phyloP scores from a whole-genome alignment of 2,329 filamentous ascomycete species.

The Whalleya microplaca region DNA sequence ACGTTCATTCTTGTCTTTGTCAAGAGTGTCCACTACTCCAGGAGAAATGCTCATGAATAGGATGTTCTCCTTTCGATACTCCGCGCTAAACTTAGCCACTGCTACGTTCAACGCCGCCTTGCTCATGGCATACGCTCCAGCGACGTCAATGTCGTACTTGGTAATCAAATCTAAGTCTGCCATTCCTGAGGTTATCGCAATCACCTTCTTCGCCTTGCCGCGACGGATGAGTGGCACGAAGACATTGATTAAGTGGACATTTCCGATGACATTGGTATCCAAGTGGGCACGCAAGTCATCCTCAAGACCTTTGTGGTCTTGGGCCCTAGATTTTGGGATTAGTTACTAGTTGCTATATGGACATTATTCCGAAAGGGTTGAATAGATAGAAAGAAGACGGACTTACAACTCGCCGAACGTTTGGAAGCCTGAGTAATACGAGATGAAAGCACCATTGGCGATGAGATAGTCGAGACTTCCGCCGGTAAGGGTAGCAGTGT shows the following conservation, averaged over 20 bases:
- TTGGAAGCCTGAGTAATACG: conserved; percentile 33
- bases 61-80: conserved; percentile 54
- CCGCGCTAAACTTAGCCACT: conserved; percentile 55
- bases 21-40: conserved; percentile 48
- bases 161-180: conserved; percentile 54
- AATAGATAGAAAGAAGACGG: no score
- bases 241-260: conserved; percentile 56
- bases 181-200: conserved; percentile 48
- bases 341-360: no score
- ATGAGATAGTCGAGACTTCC: conserved; percentile 55
- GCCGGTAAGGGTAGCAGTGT: conserved; percentile 39
- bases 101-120: conserved; percentile 48
- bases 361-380: background rate
- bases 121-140: conserved; percentile 40
- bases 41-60: conserved; percentile 57
- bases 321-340: conserved; percentile 24
- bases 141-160: conserved; percentile 22
- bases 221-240: conserved; percentile 57
- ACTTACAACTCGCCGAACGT: conserved; percentile 45
- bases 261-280: conserved; percentile 54
- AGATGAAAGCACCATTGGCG: conserved; percentile 50
- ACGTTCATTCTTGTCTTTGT: background rate
- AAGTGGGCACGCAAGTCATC: conserved; percentile 40
- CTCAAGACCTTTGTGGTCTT: conserved; percentile 40
- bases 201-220: conserved; percentile 43